phyloP scores from a whole-genome alignment of 1,284 basidiomycete genomes.

The Sanghuangporus sanghuang region DNA sequence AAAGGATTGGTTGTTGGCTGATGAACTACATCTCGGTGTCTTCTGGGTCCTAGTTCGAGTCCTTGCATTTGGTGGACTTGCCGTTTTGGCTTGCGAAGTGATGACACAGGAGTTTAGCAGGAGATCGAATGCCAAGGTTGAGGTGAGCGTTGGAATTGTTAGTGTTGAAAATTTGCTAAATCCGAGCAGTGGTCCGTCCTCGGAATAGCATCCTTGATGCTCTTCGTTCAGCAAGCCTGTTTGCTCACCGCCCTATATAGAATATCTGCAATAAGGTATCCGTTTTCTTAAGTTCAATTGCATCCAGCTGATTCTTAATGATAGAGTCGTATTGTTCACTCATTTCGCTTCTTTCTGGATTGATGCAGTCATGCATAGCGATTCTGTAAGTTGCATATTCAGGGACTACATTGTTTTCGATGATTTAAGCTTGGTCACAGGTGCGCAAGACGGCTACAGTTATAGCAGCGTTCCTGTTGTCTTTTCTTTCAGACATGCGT shows the following conservation, averaged over 20 bases:
- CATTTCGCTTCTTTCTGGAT: conserved; percentile 66
- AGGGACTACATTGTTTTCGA: neutral
- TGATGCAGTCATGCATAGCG: conserved; percentile 41
- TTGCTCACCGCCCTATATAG: conserved; percentile 60
- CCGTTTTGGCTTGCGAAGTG: conserved; percentile 52
- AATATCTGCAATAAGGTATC: conserved; percentile 58
- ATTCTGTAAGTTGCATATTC: conserved; percentile 35
- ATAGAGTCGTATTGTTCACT: conserved; percentile 59
- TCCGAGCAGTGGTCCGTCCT: conserved; percentile 60
- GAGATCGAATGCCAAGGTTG: conserved; percentile 30
- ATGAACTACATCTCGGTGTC: conserved; percentile 49
- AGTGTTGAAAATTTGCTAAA: neutral
- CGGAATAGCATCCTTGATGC: conserved; percentile 57
- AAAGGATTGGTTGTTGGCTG: conserved; percentile 59
- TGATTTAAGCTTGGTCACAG: neutral
- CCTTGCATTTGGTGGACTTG: conserved; percentile 58
- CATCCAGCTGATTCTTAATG: neutral
- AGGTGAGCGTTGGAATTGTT: conserved; percentile 40
- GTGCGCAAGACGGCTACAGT: conserved; percentile 29
- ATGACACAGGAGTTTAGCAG: conserved; percentile 46
- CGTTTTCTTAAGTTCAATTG: neutral
- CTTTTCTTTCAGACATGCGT: conserved; percentile 49
- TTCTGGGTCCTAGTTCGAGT: conserved; percentile 71
- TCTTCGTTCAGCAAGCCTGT: conserved; percentile 61
- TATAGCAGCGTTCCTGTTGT: conserved; percentile 38